Percentiles rank a stretch among this genome's conserved stretches.
These are phyloP conservation scores for Alternaria viburni DNA, from an alignment of 2,329 filamentous ascomycete species.

Conservation along the genomic window DNA sequence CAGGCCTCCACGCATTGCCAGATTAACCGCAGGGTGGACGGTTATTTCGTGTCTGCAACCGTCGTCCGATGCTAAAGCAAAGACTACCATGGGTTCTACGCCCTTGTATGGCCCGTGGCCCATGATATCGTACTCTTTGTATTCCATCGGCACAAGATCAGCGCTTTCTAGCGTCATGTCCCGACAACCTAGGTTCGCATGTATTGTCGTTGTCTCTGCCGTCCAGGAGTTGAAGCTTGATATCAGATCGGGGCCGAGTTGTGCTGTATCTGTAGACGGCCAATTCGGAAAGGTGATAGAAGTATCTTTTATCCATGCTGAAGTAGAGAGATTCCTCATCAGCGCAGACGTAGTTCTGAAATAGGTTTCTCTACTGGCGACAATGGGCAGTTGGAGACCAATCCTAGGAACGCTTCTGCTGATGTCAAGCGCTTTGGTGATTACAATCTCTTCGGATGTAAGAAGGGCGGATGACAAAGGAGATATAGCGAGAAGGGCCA, in stretches of 20 bases:
- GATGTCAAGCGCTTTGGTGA: conserved; percentile 10
- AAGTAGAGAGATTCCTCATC: conserved; percentile 18
- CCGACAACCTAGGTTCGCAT: not conserved
- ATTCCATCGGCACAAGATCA: conserved; percentile 8
- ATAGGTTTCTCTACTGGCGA: conserved; percentile 17
- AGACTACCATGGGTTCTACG: conserved; percentile 20
- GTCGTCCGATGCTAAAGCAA: conserved; percentile 12
- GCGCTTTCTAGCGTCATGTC: conserved; percentile 21
- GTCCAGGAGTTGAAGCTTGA: conserved; percentile 1
- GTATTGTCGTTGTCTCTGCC: not conserved
- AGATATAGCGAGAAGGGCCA: conserved; percentile 18
- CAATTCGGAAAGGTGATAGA: conserved; percentile 22
- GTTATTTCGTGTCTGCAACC: conserved; percentile 19
- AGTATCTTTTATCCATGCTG: conserved; percentile 20
- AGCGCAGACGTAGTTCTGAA: conserved; percentile 18
- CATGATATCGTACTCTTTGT: conserved; percentile 1
- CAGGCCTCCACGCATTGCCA: conserved; percentile 16
- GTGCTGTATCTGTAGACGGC: conserved; percentile 15
- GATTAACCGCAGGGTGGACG: conserved; percentile 13
- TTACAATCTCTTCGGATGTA: conserved; percentile 16
- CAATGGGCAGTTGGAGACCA: not conserved
- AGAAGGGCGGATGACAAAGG: conserved; percentile 24
- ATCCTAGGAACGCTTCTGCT: conserved; percentile 2
- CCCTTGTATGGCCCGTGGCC: conserved; percentile 13
- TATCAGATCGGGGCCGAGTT: conserved; percentile 10